These are phyloP conservation scores for Penicillium waksmanii DNA, from an alignment of 495 filamentous ascomycete genomes.

Conservation along the genomic window DNA sequence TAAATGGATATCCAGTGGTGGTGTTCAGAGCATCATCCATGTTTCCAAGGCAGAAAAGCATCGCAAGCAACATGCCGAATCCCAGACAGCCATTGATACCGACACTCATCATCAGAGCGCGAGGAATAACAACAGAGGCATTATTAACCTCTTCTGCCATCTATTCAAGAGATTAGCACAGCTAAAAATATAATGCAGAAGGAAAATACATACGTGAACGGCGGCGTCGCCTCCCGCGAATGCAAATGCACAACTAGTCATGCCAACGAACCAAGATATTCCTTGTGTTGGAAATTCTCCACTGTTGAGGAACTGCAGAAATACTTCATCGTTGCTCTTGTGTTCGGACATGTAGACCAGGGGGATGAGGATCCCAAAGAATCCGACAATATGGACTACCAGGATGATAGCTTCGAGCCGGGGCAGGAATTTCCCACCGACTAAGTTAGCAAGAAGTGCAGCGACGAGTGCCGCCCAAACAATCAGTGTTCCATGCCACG, in stretches of 20 bases:
- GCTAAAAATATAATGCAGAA: neutral
- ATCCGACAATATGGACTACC: slow-evolving; percentile 45
- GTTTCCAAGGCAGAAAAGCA: slow-evolving; percentile 43
- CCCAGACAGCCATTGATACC: slow-evolving; percentile 47
- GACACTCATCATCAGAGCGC: slow-evolving; percentile 37
- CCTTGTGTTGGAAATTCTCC: slow-evolving; percentile 40
- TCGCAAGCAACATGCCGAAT: slow-evolving; percentile 41
- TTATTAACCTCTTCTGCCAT: slow-evolving; percentile 49
- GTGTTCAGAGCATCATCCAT: slow-evolving; percentile 32
- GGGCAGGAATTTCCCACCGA: slow-evolving; percentile 40
- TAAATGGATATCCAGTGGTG: slow-evolving; percentile 51
- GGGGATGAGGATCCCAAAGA: slow-evolving; percentile 53
- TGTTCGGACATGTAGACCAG: slow-evolving; percentile 29
- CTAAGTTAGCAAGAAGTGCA: slow-evolving; percentile 34
- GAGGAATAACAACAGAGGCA: slow-evolving; percentile 36
- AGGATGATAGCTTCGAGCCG: slow-evolving; percentile 43
- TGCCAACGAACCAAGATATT: slow-evolving; percentile 40
- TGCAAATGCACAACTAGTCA: slow-evolving; percentile 34
- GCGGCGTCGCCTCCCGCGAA: slow-evolving; percentile 36
- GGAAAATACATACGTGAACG: slow-evolving; percentile 25
- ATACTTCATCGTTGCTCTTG: slow-evolving; percentile 30
- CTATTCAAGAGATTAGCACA: slow-evolving; percentile 10
- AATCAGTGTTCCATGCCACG: slow-evolving; percentile 48
- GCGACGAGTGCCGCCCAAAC: slow-evolving; percentile 33
- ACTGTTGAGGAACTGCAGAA: slow-evolving; percentile 37